phyloP scores from a whole-genome alignment of 176 grass and related monocot genomes.

The Avena insularis region DNA sequence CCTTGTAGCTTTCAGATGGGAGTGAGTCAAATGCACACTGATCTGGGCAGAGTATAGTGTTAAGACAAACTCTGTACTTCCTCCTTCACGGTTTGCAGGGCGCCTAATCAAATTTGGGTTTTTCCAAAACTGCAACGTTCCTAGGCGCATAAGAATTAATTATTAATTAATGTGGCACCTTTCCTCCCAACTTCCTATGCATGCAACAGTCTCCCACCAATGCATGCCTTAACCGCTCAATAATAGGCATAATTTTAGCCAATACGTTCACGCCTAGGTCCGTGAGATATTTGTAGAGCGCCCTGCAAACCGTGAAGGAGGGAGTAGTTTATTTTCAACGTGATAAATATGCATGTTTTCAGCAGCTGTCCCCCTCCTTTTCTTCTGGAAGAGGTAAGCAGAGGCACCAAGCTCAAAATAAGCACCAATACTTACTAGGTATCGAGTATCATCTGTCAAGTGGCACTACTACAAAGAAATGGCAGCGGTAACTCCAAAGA shows the following conservation, averaged over 20 bases:
- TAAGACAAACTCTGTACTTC: neutral
- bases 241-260: too few species aligned
- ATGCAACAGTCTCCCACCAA: too few species aligned
- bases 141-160: too few species aligned
- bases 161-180: too few species aligned
- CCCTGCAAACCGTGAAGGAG: too few species aligned
- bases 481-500: neutral
- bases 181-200: too few species aligned
- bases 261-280: too few species aligned
- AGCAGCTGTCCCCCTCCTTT: neutral
- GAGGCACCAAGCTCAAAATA: conserved; percentile 6
- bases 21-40: neutral
- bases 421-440: conserved; percentile 44
- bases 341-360: neutral
- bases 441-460: conserved; percentile 34
- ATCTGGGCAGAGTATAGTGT: neutral
- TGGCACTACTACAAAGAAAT: conserved; percentile 26
- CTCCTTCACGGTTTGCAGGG: too few species aligned
- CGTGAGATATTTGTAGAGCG: too few species aligned
- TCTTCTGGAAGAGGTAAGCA: neutral
- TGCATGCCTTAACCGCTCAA: too few species aligned
- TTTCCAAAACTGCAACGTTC: too few species aligned
- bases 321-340: neutral
- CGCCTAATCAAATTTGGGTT: too few species aligned
- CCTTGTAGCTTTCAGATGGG: neutral